Percentiles rank a stretch among this genome's conserved stretches.
Conservation (phyloP, 495 filamentous ascomycete species). For the Lasiosphaeria miniovina region DNA sequence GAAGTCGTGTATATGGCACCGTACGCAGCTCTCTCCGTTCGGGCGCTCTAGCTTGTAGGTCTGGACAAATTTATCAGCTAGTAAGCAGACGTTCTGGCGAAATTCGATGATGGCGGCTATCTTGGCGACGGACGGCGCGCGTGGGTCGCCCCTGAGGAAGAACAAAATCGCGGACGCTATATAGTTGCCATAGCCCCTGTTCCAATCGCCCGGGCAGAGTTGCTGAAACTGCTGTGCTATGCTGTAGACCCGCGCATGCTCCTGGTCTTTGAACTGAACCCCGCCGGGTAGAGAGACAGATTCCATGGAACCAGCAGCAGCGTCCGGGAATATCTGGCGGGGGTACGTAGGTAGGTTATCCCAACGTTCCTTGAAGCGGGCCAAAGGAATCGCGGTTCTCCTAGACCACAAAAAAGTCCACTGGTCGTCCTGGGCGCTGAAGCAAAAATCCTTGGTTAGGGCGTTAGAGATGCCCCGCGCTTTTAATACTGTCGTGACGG, state of each 20-base stretch:
- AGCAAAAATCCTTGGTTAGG: conserved; percentile 1
- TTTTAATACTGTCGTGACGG: neutral
- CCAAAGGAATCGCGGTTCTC: no score
- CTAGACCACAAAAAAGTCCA: conserved; percentile 10
- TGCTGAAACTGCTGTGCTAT: conserved; percentile 7
- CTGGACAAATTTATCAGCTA: no score
- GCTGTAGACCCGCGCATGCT: conserved; percentile 4
- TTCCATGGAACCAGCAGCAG: neutral
- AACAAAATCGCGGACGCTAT: neutral
- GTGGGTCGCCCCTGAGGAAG: no score
- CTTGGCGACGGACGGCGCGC: no score
- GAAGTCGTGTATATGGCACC: no score
- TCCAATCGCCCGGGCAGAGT: conserved; percentile 7
- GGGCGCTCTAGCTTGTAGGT: no score
- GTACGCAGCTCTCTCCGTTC: no score
- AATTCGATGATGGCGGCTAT: no score
- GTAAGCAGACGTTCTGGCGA: no score
- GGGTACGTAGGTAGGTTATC: conserved; percentile 8
- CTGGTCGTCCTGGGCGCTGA: conserved; percentile 9
- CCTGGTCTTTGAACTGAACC: neutral
- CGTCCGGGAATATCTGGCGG: conserved; percentile 1
- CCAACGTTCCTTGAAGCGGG: conserved; percentile 9
- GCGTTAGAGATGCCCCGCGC: neutral
- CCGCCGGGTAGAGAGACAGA: conserved; percentile 3
- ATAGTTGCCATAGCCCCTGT: neutral